Evolutionary conservation across 2,329 filamentous ascomycete genomes (phyloP), one percentile per base, ranked within the genome.

Genomic region (Rosellinia necatrix): DNA sequence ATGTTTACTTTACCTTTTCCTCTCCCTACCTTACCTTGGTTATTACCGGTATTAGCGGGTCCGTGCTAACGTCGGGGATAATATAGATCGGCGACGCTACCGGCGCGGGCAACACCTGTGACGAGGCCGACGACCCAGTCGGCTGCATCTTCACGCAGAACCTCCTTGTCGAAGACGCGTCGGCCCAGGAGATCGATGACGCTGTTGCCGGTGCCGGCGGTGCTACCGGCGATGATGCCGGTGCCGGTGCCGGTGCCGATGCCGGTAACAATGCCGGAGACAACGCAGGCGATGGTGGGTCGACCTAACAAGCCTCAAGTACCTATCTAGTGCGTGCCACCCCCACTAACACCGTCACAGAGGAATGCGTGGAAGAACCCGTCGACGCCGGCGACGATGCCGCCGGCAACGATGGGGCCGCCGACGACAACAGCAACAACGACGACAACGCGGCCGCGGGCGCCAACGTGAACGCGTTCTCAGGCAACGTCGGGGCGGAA

Each of bases 131-230:
- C 41, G 82, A 85, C 60, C 63, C 75, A 2, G 69, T 68, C 1
- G 83, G 83, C 38, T 86, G 82, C 71, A 85, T 85, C 67, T 79
- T 82, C 69, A 76, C 76, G 21, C 70, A 78, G 67, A 78, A 78
- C 58, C 77, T 84, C 21, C 74, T 84, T 32, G 80, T 84, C 12
- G 73, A 81, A 32, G 82, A 84, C 40, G 79, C 79, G 15, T 76
- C 76, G 15, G 75, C 76, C 44, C 80, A 72, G 3, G 82, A 86
- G 71, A 83, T 85, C 64, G 64, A 72, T 19, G 74, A 75, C 15
- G 81, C 81, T n/a, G 78, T 81, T 41, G 74, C 73, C 21, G 72
- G 53, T 40, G 71, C 60, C 10, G 68, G 59, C 7, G 64, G 47
- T 13, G 46, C 48, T 37, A 55, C 38, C 12, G 41, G n/a, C 7